Evolutionary conservation across 139 green algal genomes (phyloP), one percentile per base, ranked within the genome.

Genomic region (Trebouxia sp.): DNA sequence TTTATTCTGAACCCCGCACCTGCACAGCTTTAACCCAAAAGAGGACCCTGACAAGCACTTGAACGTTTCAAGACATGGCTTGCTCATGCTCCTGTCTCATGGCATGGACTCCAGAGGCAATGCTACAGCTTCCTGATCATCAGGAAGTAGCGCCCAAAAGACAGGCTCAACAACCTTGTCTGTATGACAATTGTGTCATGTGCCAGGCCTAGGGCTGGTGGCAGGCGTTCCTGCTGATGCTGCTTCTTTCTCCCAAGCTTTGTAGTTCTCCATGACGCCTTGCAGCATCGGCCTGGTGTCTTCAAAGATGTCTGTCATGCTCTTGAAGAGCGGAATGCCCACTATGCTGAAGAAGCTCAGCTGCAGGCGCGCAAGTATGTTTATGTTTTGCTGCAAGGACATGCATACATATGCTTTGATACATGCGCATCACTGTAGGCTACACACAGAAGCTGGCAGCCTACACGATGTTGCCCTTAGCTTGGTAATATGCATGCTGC

Each of bases 191-290:
- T n/a, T n/a, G n/a, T n/a, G n/a, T n/a, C n/a, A 45, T 26, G 32
- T 15, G 9, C 43, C 20, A 5, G 62, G 62, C 62, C 62, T 72
- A 14, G 62, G 62, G 62, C 32, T 72, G 32, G n/a, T 35, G 12
- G 15, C 62, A 28, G 32, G 32, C 4, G 62, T 41, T 6, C 32
- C 32, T 2, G 3, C 37, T 7, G 35, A 11, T 42, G 35, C 32
- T n/a, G 62, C 62, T 7, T 72, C 62, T 3, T 6, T 11, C 35
- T 72, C 69, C 39, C 69, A 51, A 5, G 37, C 42, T 28, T 77
- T 77, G 26, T 77, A 79, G 28, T 79, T 79, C 20, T 53, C 72
- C 72, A 79, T 79, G n/a, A 79, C 72, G 37, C 72, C 72, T 47
- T 62, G 26, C 45, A 79, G 72, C 43, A 79, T 53, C 7, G 72